A percentile compares a stretch with the other conserved stretches of the same genome.
phyloP scores from a whole-genome alignment of 305 asterid species.

The Fraxinus platypoda region DNA sequence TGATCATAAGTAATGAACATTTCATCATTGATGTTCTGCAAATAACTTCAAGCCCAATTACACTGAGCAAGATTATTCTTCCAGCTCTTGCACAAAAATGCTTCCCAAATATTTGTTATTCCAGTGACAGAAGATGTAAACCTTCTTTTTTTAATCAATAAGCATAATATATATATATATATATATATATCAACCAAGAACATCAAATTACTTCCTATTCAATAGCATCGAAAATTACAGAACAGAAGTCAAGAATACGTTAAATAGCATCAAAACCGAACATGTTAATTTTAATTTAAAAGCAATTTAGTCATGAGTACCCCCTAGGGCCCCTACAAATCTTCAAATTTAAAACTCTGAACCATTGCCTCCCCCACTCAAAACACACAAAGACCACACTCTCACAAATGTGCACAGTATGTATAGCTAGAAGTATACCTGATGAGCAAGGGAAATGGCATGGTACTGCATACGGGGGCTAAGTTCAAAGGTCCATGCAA shows the following conservation, averaged over 20 bases:
- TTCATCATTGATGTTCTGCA: not conserved
- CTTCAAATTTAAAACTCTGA: not conserved
- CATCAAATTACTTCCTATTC: not conserved
- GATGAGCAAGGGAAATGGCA: slow-evolving; percentile 86
- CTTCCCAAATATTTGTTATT: not conserved
- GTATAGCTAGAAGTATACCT: slow-evolving; percentile 37
- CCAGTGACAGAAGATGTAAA: not conserved
- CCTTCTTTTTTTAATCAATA: not conserved
- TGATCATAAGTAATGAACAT: not conserved
- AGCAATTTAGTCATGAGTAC: not conserved
- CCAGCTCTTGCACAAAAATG: not conserved
- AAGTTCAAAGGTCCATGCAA: too few species aligned
- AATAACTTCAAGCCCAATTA: not conserved
- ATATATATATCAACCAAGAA: not conserved
- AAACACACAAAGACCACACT: not conserved
- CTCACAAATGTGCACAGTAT: not conserved
- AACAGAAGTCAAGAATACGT: not conserved
- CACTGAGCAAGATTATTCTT: not conserved
- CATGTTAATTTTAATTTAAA: not conserved
- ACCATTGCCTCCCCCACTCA: not conserved
- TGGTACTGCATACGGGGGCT: slow-evolving; percentile 98
- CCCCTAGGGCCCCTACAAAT: not conserved
- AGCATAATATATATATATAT: not conserved
- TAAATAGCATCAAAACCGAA: not conserved
- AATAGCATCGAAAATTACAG: not conserved